Evolutionary conservation across 1,284 basidiomycete species (phyloP), one percentile per base, ranked within the genome.

Genomic region (Cutaneotrichosporon sp.): DNA sequence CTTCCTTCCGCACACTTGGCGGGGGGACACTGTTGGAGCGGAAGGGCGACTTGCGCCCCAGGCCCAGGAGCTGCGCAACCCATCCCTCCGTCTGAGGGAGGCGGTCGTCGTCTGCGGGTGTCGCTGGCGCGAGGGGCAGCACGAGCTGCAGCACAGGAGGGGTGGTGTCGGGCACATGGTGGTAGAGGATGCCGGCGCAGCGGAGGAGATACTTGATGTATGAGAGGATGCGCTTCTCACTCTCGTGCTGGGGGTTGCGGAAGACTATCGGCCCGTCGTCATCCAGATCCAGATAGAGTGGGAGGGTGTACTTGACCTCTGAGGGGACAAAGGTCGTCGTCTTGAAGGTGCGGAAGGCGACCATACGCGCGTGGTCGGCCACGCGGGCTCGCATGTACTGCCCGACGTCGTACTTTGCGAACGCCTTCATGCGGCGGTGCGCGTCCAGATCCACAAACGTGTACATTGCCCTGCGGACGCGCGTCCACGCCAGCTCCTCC

Each of bases 121-220:
- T 24, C 3, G 47, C 36, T 4, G 42, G 64, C 13, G 63, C 51
- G 6, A 73, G 51, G 2, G 75, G 69, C 1, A 77, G 42, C 20
- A 75, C 73, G 10, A 76, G 64, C 60, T 77, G 75, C 9, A 75
- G 54, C 1, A 73, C 59, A 0, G 62, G 60, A 4, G 62, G 59
- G 22, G 58, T 54, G 3, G 58, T 62, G 34, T 56, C 46, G 36
- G 73, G 66, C 6, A 78, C 58, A 13, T 75, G 76, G 68, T 85
- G 83, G 67, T 84, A 84, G 27, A 84, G 69, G 58, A 84, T 82
- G 1, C 83, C 83, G 0, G 79, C 75, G 22, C 80, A 83, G 14
- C 84, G 81, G 9, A 85, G 69, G 29, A 83, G 81, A 62, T 85
- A 82, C 64, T 81, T 81, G 66, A 82, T 64, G 62, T 81, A 82